A percentile compares a stretch with the other conserved stretches of the same genome.
These are phyloP conservation scores for Solanum bukasovii DNA, from an alignment of 257 asterid species.

Conservation along the genomic window DNA sequence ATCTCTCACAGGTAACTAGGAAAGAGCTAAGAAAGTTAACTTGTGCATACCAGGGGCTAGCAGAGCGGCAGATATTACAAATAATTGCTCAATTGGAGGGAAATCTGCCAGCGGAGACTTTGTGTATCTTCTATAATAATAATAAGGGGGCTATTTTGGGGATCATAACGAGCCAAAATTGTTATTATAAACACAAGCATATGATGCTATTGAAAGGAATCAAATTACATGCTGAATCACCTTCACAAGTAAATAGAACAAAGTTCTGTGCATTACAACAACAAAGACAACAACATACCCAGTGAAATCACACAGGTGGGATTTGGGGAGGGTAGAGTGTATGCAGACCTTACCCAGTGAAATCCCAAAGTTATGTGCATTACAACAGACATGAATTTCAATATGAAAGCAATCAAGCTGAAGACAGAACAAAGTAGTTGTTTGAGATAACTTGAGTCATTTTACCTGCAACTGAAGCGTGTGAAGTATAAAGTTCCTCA, in stretches of 20 bases:
- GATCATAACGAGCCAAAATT: not conserved
- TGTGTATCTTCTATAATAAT: not conserved
- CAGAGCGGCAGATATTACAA: not conserved
- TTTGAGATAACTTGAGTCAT: not conserved
- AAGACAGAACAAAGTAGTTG: not conserved
- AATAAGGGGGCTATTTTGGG: not conserved
- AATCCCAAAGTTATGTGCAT: not conserved
- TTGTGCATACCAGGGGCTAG: not conserved
- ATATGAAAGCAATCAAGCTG: not conserved
- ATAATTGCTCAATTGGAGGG: not conserved
- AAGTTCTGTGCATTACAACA: not conserved
- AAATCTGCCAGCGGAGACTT: not conserved
- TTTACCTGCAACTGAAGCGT: constrained; percentile 94
- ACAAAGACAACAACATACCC: not conserved
- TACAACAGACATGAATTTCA: not conserved
- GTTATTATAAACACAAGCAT: not conserved
- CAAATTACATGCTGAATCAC: not conserved
- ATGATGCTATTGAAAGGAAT: not conserved
- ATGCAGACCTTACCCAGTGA: not conserved
- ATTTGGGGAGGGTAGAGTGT: too few species aligned
- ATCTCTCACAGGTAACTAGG: not conserved
- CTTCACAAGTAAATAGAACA: not conserved
- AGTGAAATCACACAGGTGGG: not conserved
- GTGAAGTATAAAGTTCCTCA: constrained; percentile 69
- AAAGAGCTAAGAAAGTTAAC: not conserved